Percentiles rank a stretch among this genome's conserved stretches.
phyloP scores from a whole-genome alignment of 164 flowering plant genomes.

The Akebia trifoliata region DNA sequence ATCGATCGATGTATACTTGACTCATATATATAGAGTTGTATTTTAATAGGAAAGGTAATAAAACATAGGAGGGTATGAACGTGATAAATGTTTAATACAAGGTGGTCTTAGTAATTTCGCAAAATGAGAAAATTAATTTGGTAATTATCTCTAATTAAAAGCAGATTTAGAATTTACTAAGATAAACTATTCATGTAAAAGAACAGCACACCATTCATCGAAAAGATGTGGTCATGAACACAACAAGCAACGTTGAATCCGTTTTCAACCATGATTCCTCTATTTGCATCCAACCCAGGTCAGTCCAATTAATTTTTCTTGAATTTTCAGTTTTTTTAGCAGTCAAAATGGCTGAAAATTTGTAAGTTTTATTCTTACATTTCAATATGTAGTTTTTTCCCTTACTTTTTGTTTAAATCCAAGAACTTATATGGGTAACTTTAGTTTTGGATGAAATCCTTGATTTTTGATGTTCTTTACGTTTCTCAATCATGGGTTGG shows the following conservation, averaged over 20 bases:
- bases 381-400: background rate
- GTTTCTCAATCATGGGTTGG: constrained; percentile 12
- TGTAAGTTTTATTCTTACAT: constrained; percentile 4
- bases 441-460: constrained; percentile 6
- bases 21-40: too few relatives aligned
- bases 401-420: background rate
- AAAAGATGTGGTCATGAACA: constrained; percentile 15
- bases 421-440: constrained; percentile 5
- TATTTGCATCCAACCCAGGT: constrained; percentile 20
- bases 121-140: too few relatives aligned
- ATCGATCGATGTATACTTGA: too few relatives aligned
- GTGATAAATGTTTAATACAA: too few relatives aligned
- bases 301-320: background rate
- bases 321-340: background rate
- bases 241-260: constrained; percentile 12
- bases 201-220: constrained; percentile 16
- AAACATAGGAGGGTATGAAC: too few relatives aligned
- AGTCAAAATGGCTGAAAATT: background rate
- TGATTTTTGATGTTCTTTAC: background rate
- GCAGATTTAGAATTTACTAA: constrained; percentile 6
- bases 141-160: constrained; percentile 19
- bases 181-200: constrained; percentile 13
- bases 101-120: too few relatives aligned
- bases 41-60: too few relatives aligned
- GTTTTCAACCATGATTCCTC: constrained; percentile 14